A percentile compares a stretch with the other conserved stretches of the same genome.
These are phyloP conservation scores for Sporothrix curviconia DNA, from an alignment of 2,329 filamentous ascomycete genomes.

Conservation along the genomic window DNA sequence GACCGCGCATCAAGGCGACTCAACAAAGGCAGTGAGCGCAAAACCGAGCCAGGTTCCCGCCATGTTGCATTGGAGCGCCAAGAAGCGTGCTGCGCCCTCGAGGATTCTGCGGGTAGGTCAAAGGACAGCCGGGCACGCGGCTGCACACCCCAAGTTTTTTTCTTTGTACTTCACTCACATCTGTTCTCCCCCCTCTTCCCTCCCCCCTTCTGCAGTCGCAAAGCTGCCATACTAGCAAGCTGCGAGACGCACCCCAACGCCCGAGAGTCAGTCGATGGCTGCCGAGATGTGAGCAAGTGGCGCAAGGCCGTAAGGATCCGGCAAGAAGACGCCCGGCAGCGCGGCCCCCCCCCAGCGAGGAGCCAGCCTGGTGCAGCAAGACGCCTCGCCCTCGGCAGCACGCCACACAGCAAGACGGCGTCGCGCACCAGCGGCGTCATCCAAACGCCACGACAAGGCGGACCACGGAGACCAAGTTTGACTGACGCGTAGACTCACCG, in stretches of 20 bases:
- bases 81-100: conserved; percentile 77
- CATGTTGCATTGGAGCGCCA: conserved; percentile 65
- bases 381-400: conserved; percentile 35
- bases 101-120: conserved; percentile 74
- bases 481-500: conserved; percentile 74
- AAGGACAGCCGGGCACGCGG: conserved; percentile 17
- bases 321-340: conserved; percentile 36
- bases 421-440: conserved; percentile 47
- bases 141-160: too few relatives aligned
- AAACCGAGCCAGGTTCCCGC: conserved; percentile 69
- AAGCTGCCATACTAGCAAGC: conserved; percentile 80
- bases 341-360: too few relatives aligned
- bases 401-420: conserved; percentile 26
- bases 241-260: conserved; percentile 69
- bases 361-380: conserved; percentile 23
- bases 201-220: conserved; percentile 49
- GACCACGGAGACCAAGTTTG: conserved; percentile 74
- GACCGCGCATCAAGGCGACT: conserved; percentile 69
- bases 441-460: conserved; percentile 43
- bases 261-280: conserved; percentile 71
- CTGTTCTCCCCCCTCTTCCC: background rate
- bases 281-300: conserved; percentile 85
- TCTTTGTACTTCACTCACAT: background rate
- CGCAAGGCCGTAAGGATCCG: conserved; percentile 67
- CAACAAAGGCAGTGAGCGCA: conserved; percentile 66